A percentile compares a stretch with the other conserved stretches of the same genome.
Evolutionary conservation across 306 rosid species (phyloP).

Genomic region (Casuarina cunninghamiana): DNA sequence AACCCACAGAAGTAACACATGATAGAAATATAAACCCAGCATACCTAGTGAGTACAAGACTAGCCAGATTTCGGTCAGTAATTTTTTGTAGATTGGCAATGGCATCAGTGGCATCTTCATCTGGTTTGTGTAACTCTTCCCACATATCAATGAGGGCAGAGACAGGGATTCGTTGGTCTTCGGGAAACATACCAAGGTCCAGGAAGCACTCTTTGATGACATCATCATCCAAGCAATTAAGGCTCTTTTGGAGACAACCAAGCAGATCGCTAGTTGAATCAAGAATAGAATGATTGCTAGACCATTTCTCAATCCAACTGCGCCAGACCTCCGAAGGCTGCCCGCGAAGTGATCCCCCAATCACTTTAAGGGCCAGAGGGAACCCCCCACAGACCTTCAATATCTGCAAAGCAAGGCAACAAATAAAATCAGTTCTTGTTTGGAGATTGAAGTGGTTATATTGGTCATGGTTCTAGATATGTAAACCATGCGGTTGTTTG

Average conservation of each 20-base stretch:
- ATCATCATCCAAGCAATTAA: conserved; percentile 37
- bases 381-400: too few species aligned
- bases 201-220: conserved; percentile 49
- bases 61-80: neutral
- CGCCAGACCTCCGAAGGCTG: conserved; percentile 35
- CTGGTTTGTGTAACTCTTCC: conserved; percentile 18
- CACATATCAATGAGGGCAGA: conserved; percentile 33
- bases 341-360: conserved; percentile 41
- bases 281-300: conserved; percentile 35
- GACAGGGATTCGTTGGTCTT: conserved; percentile 32
- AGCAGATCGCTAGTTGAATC: conserved; percentile 25
- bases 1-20: neutral
- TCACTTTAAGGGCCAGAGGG: neutral
- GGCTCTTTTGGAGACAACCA: conserved; percentile 41
- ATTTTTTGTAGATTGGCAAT: conserved; percentile 10
- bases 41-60: conserved; percentile 31
- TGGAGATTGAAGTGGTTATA: neutral
- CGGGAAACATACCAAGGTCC: conserved; percentile 47
- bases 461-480: neutral
- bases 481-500: neutral
- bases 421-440: neutral
- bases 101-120: conserved; percentile 13
- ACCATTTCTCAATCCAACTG: conserved; percentile 25
- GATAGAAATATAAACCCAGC: neutral
- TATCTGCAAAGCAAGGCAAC: neutral